Base-by-base conservation (phyloP, 2,329 filamentous ascomycete species). In the Neospermospora avenae region DNA sequence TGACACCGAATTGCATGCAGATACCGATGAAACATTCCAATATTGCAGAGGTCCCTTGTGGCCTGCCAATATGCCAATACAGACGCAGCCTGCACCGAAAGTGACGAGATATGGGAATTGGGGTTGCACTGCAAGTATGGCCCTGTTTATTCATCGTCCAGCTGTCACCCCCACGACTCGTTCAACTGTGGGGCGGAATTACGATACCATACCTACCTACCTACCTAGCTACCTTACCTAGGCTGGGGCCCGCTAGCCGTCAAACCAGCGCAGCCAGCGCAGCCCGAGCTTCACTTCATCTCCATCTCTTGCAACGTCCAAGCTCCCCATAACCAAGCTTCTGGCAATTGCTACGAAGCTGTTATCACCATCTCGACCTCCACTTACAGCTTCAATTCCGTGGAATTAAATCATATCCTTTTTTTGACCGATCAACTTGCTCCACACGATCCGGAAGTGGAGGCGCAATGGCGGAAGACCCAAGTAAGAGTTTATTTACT, bases 401-500 rank as follows among this genome's bases (percentile, higher is more conserved):
- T n/a, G 28, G 51, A 34, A 59, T 63, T 62, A 35, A 49, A 16
- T n/a, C 54, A 39, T 14, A 49, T 59, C 25, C 25, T 44, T n/a
- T 57, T 11, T 37, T 51, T 20, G 58, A 41, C 37, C 48, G 28
- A 55, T 53, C 52, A 37, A 41, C 51, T 28, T 34, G 51, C 31
- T 56, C 42, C 60, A 57, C 18, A 45, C 58, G 56, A 52, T 55
- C 53, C 45, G 55, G 55, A 60, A 66, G 62, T 56, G 45, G 65
- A 65, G 59, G 63, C 64, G 66, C 63, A 60, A 72, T 72, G 70
- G 70, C 69, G 13, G 69, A 72, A 63, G 69, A 72, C 58, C 69
- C 67, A 67, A 67, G 70, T 72, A 66, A 71, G 70, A 67, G 62
- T 57, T 59, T 73, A 24, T 74, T 79, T 73, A 96, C 96, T 74